Evolutionary conservation across 768 basidiomycete species (phyloP), one percentile per base, ranked within the genome.

Genomic region (Leccinum olivaceopallidum): DNA sequence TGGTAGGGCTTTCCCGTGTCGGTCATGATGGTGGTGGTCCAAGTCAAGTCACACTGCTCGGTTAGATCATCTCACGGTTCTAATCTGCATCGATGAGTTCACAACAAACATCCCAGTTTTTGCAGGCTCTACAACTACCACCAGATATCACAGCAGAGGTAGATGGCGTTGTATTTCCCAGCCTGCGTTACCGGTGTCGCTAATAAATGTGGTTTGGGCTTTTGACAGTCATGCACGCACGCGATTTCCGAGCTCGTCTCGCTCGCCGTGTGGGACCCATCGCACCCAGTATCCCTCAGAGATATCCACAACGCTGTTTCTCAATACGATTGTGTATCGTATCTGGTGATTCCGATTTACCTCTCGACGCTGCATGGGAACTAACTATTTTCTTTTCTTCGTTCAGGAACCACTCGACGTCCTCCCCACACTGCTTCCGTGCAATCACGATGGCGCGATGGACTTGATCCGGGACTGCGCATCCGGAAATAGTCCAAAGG

Each of bases 1-100:
- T 78, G 79, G 55, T 83, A 81, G 2, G 55, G 56, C 57, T 73
- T 79, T 30, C 78, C 79, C 0, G 73, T 69, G 68, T 83, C 81
- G 6, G 60, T 32, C 69, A 71, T 69, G 37, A 34, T 37, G 24
- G 34, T 37, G 24, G 34, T 49, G 3, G 22, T 22, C 22, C 3
- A n/a, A 6, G 26, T 22, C n/a, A 20, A 44, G 55, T 24, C 14
- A 0, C 16, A 50, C 24, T n/a, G n/a, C n/a, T 24, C 49, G 16
- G 14, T 22, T 47, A 47, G 44, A 47, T 47, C n/a, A 20, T 44
- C 42, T 16, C 49, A 50, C 49, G 24, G 22, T 28, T 16, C 16
- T 50, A 16, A 50, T 50, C 13, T 26, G 8, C 22, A 14, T 36
- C 24, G 48, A 67, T 67, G 66, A 49, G 44, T 16, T 18, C 63